These are phyloP conservation scores for Phytophthora podocarpi DNA, from an alignment of 352 stramenopile species.

Conservation along the genomic window DNA sequence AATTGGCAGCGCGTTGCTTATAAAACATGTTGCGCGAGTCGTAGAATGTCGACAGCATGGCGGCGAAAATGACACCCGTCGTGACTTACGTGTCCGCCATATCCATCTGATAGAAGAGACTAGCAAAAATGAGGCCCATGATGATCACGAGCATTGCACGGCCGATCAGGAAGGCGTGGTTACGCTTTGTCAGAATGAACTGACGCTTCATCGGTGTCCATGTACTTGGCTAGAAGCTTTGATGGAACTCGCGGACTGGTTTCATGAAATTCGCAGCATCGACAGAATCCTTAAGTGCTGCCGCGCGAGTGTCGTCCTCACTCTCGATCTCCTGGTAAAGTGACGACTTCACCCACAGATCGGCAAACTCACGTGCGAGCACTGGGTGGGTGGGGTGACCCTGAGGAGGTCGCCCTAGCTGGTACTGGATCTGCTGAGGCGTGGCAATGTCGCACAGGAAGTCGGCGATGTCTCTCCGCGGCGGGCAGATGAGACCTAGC, in stretches of 20 bases:
- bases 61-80: constrained; percentile 86
- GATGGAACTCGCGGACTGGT: constrained; percentile 48
- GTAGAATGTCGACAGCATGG: constrained; percentile 81
- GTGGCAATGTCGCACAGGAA: constrained; percentile 20
- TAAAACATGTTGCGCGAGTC: constrained; percentile 78
- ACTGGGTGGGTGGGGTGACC: constrained; percentile 20
- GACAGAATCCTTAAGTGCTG: constrained; percentile 7
- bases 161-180: constrained; percentile 55
- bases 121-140: constrained; percentile 58
- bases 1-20: constrained; percentile 89
- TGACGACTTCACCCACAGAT: constrained; percentile 40
- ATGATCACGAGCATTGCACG: constrained; percentile 54
- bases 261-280: constrained; percentile 61
- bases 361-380: constrained; percentile 49
- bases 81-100: constrained; percentile 54
- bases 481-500: constrained; percentile 7
- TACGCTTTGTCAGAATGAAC: constrained; percentile 71
- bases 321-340: constrained; percentile 39
- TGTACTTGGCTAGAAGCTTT: constrained; percentile 46
- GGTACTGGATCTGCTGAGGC: constrained; percentile 12
- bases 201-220: constrained; percentile 66
- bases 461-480: constrained; percentile 11
- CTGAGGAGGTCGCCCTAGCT: neutral
- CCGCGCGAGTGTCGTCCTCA: constrained; percentile 7
- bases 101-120: constrained; percentile 60